Evolutionary conservation across 371 early-diverging fungal genomes (phyloP).

Genomic region (Fennellomyces sp.): DNA sequence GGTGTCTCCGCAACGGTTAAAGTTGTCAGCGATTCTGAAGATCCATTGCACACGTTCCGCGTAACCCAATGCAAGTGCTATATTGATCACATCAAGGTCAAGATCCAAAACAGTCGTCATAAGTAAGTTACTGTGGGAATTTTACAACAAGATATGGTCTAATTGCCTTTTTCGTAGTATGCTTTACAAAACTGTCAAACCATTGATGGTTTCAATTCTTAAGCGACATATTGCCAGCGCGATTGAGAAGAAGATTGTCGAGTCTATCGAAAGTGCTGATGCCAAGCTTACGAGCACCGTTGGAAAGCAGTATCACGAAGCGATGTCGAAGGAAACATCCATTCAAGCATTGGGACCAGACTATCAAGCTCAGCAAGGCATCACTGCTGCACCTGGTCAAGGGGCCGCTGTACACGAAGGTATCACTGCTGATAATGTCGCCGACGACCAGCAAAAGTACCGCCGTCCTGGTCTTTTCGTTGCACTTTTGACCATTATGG

Average conservation of each 20-base stretch:
- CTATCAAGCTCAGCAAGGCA: not conserved
- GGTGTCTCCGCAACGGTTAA: conserved; percentile 46
- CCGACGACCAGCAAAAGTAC: not conserved
- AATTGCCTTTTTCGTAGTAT: conserved; percentile 14
- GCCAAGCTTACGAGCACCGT: conserved; percentile 24
- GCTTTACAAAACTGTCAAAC: conserved; percentile 48
- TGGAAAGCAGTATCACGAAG: conserved; percentile 21
- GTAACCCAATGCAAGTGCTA: conserved; percentile 35
- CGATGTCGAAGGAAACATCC: conserved; percentile 3
- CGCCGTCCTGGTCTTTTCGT: conserved; percentile 24
- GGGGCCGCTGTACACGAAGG: not conserved
- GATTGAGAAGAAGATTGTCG: conserved; percentile 44
- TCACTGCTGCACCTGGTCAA: not conserved
- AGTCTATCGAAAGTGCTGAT: conserved; percentile 38
- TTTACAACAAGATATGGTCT: not conserved
- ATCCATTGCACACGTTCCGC: conserved; percentile 29
- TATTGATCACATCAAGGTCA: conserved; percentile 53
- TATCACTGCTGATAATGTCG: too few species aligned
- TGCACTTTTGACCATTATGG: conserved; percentile 24
- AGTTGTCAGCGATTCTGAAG: conserved; percentile 34
- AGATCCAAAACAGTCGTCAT: conserved; percentile 46
- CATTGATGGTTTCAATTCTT: conserved; percentile 49
- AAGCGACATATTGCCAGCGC: conserved; percentile 51
- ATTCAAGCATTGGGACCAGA: conserved; percentile 2
- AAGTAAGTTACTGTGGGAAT: too few species aligned